A percentile compares a stretch with the other conserved stretches of the same genome.
Conservation (phyloP, 139 green algal genomes). For the Asterochloris erici region DNA sequence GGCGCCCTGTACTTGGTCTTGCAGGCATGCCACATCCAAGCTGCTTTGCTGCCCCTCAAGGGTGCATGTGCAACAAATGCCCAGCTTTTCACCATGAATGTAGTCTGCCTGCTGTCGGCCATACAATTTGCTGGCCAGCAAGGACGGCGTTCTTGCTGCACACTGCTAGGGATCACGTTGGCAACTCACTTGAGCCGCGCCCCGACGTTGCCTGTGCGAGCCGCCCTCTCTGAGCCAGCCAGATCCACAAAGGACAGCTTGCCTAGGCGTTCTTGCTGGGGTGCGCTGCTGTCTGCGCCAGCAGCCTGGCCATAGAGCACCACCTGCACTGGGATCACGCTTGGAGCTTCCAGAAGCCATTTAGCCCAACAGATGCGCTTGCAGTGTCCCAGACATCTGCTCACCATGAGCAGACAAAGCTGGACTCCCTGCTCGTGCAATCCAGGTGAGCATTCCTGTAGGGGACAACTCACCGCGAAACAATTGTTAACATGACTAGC, state of each 20-base stretch:
- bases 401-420: too few species aligned
- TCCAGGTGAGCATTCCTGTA: too few species aligned
- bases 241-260: conserved; percentile 73
- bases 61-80: neutral
- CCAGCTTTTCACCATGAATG: neutral
- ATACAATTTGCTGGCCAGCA: neutral
- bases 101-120: neutral
- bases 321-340: neutral
- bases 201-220: conserved; percentile 65
- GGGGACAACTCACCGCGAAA: too few species aligned
- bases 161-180: neutral
- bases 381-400: too few species aligned
- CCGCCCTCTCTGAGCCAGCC: conserved; percentile 67
- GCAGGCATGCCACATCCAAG: neutral
- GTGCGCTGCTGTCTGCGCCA: neutral
- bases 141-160: neutral
- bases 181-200: conserved; percentile 53
- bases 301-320: neutral
- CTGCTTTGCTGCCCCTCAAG: neutral
- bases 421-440: too few species aligned
- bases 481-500: too few species aligned
- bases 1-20: too few species aligned
- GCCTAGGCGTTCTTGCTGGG: conserved; percentile 8
- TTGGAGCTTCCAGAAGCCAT: neutral
- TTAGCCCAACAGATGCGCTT: neutral